A percentile compares a stretch with the other conserved stretches of the same genome.
These are phyloP conservation scores for Aureobasidium sp. DNA, from an alignment of 2,329 filamentous ascomycete species.

Conservation along the genomic window DNA sequence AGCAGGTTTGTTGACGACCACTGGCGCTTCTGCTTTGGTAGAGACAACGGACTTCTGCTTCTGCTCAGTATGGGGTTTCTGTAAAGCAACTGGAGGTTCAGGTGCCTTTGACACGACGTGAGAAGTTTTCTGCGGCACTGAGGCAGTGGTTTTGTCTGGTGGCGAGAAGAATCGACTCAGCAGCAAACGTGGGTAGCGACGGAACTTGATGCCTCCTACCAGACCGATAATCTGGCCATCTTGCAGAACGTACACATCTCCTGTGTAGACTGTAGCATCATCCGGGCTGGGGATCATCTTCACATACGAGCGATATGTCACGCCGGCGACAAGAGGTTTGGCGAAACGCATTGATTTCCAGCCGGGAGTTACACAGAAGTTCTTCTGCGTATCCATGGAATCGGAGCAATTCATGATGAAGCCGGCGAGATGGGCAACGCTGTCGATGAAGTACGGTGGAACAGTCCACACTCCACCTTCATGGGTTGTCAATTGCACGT, in stretches of 20 bases:
- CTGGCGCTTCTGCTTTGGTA: not conserved
- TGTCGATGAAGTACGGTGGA: slow-evolving; percentile 27
- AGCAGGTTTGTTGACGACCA: not conserved
- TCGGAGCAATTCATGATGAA: slow-evolving; percentile 27
- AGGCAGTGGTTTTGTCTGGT: not conserved
- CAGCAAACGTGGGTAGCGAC: slow-evolving; percentile 32
- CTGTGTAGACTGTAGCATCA: slow-evolving; percentile 17
- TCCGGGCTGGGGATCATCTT: not conserved
- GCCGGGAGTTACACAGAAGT: not conserved
- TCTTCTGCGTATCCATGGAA: slow-evolving; percentile 23
- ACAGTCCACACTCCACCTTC: slow-evolving; percentile 26
- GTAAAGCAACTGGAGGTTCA: accelerated
- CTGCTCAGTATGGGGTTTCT: not conserved
- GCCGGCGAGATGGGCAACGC: slow-evolving; percentile 22
- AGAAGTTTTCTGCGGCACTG: not conserved
- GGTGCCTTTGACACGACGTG: too few species aligned
- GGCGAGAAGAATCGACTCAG: slow-evolving; percentile 29
- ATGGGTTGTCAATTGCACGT: slow-evolving; percentile 23
- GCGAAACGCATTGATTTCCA: not conserved
- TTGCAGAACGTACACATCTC: slow-evolving; percentile 23
- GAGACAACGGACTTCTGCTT: not conserved
- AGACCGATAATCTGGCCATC: slow-evolving; percentile 20
- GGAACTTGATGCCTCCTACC: slow-evolving; percentile 29
- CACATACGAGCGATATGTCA: not conserved
- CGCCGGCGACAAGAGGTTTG: not conserved